Evolutionary conservation across 2,329 filamentous ascomycete genomes (phyloP).

Genomic region (Zymoseptoria pseudotritici): DNA sequence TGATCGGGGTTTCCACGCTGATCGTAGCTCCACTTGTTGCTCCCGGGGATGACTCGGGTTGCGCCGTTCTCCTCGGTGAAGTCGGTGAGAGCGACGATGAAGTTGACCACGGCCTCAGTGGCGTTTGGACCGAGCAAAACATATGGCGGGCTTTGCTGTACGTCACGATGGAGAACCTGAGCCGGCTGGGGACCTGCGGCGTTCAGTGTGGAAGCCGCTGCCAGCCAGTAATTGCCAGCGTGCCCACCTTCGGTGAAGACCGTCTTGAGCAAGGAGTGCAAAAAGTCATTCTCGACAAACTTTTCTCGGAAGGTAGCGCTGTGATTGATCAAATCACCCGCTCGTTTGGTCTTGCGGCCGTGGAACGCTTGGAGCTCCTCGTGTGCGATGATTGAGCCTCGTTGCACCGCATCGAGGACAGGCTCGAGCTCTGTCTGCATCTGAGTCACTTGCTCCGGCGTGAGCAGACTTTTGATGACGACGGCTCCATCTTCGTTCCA

Average conservation of each 20-base stretch:
- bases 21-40: neutral
- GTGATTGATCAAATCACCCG: neutral
- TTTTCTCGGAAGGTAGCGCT: neutral
- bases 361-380: neutral
- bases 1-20: neutral
- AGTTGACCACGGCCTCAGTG: conserved; percentile 4
- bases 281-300: conserved; percentile 1
- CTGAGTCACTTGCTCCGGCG: neutral
- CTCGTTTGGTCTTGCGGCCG: neutral
- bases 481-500: neutral
- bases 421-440: neutral
- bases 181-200: conserved; percentile 1
- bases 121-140: neutral
- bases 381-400: neutral
- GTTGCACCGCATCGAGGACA: neutral
- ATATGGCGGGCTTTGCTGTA: neutral
- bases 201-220: neutral
- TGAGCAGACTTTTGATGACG: conserved; percentile 1
- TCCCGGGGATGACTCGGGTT: conserved; percentile 3
- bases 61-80: conserved; percentile 5
- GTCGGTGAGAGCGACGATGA: neutral
- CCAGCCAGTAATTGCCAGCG: conserved; percentile 1
- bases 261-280: neutral
- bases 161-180: conserved; percentile 2
- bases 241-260: neutral